Base-by-base conservation (phyloP, 176 grass and related monocot species). In the Stipa capillata region DNA sequence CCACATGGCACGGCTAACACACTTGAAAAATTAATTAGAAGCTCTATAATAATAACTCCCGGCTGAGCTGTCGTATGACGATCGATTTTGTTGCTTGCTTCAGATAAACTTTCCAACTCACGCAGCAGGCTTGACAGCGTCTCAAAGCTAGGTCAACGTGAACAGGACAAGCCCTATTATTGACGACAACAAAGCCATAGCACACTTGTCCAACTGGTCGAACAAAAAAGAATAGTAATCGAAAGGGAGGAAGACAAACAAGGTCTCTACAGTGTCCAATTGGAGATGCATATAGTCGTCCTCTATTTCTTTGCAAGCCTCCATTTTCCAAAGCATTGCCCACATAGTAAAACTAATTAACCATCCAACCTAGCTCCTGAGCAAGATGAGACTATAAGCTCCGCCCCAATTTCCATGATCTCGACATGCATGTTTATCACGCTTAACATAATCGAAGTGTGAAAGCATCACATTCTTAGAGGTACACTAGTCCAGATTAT, bases 141-240 rank as follows among this genome's bases (percentile, higher is more conserved):
- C 52, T 76, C 37, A 39, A 76, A 49, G 36, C 36, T 82, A 85
- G 64, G 77, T 85, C 77, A 89, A 81, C 71, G 77, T 44, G 28
- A 54, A 77, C 62, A 85, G 62, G 37, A 69, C 80, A 69, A 76
- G 50, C 43, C 7, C 31, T 77, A 75, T 56, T 32, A n/a, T n/a
- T n/a, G n/a, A n/a, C n/a, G n/a, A n/a, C n/a, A 70, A 59, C 20
- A 64, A n/a, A n/a, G n/a, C n/a, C n/a, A n/a, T n/a, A n/a, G n/a
- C n/a, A n/a, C n/a, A 37, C 69, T 5, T 44, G 57, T 21, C 45
- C 75, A 80, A 80, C 65, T 79, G 64, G 76, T 35, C 55, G 0
- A 56, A 23, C n/a, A 25, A 32, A 44, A 63, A 69, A 23, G 9
- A 10, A 29, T 15, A 61, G 15, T 4, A 34, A 37, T 6, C n/a